Evolutionary conservation across 176 grass and related monocot genomes (phyloP).

Genomic region (Guadua angustifolia): DNA sequence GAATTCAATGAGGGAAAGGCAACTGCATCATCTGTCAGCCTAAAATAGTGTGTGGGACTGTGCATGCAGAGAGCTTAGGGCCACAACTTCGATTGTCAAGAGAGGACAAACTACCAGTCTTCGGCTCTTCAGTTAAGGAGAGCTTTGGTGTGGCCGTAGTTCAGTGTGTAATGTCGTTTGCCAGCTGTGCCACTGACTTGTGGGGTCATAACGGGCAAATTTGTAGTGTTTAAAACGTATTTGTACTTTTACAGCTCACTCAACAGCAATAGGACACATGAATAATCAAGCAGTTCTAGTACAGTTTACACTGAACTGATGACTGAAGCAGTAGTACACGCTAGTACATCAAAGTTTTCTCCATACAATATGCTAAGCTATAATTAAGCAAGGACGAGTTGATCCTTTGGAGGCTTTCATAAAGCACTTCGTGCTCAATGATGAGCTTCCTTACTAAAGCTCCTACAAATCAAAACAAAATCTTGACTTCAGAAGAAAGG

Average conservation of each 20-base stretch:
- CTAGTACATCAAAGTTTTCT: background rate
- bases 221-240: background rate
- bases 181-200: background rate
- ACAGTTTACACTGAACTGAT: background rate
- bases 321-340: background rate
- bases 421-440: constrained; percentile 9
- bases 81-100: constrained; percentile 13
- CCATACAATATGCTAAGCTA: background rate
- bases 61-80: constrained; percentile 12
- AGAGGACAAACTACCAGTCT: background rate
- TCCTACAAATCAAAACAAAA: background rate
- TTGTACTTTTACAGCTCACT: background rate
- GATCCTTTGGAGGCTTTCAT: constrained; percentile 20
- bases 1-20: background rate
- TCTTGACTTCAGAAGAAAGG: background rate
- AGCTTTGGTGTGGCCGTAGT: background rate
- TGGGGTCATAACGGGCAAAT: background rate
- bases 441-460: constrained; percentile 18
- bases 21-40: background rate
- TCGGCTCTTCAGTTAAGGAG: background rate
- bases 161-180: background rate
- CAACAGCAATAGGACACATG: background rate
- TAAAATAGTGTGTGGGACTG: background rate
- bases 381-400: background rate
- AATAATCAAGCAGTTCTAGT: background rate